Base-by-base conservation (phyloP, 371 early-diverging fungal species). In the Rhizopus stolonifer region DNA sequence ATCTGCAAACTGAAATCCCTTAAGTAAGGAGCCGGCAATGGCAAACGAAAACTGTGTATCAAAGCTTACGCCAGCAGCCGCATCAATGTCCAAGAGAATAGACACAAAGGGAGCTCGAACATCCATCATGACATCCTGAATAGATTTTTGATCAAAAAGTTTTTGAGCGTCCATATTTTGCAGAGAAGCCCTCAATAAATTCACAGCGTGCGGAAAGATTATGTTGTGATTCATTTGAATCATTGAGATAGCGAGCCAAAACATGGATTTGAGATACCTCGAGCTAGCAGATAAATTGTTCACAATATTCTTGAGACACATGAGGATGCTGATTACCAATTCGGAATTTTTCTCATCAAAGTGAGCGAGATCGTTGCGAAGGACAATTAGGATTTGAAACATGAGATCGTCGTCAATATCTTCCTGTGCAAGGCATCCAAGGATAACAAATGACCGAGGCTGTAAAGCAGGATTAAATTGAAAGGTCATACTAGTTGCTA, bases 381-480 rank as follows among this genome's bases (percentile, higher is more conserved):
- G 69, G 0, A 92, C 89, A 3, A 89, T 86, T 14, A 95, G 67
- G 22, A 92, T 92, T 67, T 93, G 93, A 64, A 92, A 92, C 19
- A 94, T 61, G 18, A 92, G 65, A 54, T 89, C 89, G 57, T 93
- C 91, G 39, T 92, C 92, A 8, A 89, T 86, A 55, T 90, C 93
- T 44, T 88, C 86, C 15, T 88, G 82, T 0, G 92, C 88, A 43
- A 96, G 77, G 46, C 88, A 88, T 15, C 95, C 96, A 26, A 96
- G 76, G 10, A 89, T 83, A 24, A 94, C 86, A 71, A 95, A 96
- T 0, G 95, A 85, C n/a, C 96, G 84, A 0, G 95, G 92, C 64
- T 96, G 96, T 23, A 93, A 74, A 0, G 91, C 90, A 6, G 90
- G 92, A 58, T 94, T 93, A 65, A 87, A 87, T 52, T 91, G 89